Conservation (phyloP, 441 rosid genomes). For the Iberis amara region DNA sequence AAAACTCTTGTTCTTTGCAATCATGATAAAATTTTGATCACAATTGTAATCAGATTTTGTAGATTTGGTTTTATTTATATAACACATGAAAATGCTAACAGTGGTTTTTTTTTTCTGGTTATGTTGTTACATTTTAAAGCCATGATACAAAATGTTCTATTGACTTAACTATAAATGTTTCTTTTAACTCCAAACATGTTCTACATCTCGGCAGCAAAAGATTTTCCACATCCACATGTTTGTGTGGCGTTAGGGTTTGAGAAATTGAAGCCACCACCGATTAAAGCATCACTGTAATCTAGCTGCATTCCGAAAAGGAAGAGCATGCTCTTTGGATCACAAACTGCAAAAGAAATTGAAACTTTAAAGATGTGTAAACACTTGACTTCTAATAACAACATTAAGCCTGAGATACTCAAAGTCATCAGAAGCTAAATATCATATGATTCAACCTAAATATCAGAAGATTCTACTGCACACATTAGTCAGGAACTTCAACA, state of each 20-base stretch:
- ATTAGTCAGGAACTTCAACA: neutral
- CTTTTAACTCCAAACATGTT: constrained; percentile 19
- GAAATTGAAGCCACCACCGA: constrained; percentile 95
- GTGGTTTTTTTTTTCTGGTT: constrained; percentile 5
- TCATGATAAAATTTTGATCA: neutral
- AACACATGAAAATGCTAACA: constrained; percentile 8
- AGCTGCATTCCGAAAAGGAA: constrained; percentile 88
- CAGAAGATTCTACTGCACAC: constrained; percentile 3
- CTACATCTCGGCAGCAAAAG: constrained; percentile 85
- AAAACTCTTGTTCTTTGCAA: neutral
- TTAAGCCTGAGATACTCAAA: neutral
- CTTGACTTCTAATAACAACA: neutral
- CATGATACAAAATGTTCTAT: constrained; percentile 8
- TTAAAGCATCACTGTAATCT: constrained; percentile 89
- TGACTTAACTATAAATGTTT: constrained; percentile 10
- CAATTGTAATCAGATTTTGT: neutral
- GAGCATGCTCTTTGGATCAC: constrained; percentile 98
- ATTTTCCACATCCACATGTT: constrained; percentile 95
- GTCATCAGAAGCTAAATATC: neutral
- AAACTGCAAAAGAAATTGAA: constrained; percentile 50
- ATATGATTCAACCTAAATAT: neutral
- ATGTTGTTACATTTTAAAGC: constrained; percentile 8
- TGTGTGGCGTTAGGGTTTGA: constrained; percentile 93
- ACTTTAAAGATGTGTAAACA: neutral
- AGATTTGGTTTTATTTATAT: constrained; percentile 10